A percentile compares a stretch with the other conserved stretches of the same genome.
phyloP scores from a whole-genome alignment of 768 basidiomycete species.

The Neoboletus brunneissimus region DNA sequence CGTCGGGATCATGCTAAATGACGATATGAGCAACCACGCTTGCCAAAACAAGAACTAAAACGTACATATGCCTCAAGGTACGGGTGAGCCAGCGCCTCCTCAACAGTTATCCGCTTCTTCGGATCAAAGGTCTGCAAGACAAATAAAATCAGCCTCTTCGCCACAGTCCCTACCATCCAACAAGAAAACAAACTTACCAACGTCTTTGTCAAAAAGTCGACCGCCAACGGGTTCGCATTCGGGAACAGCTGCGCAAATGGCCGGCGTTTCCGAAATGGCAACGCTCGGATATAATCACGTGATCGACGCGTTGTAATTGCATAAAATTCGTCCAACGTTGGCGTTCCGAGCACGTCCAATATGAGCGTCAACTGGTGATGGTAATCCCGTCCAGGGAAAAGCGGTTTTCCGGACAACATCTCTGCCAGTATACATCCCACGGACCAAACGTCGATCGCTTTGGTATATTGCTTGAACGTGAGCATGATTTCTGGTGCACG shows the following conservation, averaged over 20 bases:
- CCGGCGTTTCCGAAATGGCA: constrained; percentile 88
- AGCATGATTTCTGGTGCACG: constrained; percentile 99
- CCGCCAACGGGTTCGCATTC: constrained; percentile 77
- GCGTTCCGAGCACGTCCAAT: constrained; percentile 95
- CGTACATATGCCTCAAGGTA: constrained; percentile 90
- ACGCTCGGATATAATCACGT: constrained; percentile 90
- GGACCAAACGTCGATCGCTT: constrained; percentile 90
- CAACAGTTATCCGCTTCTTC: constrained; percentile 93
- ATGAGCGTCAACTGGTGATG: constrained; percentile 96
- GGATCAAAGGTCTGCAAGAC: constrained; percentile 85
- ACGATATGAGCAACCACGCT: constrained; percentile 3
- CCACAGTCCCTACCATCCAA: too few species aligned
- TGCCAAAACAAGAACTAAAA: constrained; percentile 1
- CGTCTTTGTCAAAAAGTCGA: constrained; percentile 80
- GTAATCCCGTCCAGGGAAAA: constrained; percentile 96
- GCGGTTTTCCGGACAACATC: constrained; percentile 94
- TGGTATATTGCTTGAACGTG: constrained; percentile 98
- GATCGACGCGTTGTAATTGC: constrained; percentile 91
- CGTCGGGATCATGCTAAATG: constrained; percentile 85
- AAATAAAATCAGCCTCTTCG: background rate
- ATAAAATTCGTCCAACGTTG: constrained; percentile 96
- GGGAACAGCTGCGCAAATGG: constrained; percentile 87
- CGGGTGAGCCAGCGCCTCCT: constrained; percentile 92
- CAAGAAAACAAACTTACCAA: constrained; percentile 46
- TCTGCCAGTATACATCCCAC: constrained; percentile 90